These are phyloP conservation scores for Microdochium trichocladiopsis DNA, from an alignment of 2,329 filamentous ascomycete genomes.

Conservation along the genomic window DNA sequence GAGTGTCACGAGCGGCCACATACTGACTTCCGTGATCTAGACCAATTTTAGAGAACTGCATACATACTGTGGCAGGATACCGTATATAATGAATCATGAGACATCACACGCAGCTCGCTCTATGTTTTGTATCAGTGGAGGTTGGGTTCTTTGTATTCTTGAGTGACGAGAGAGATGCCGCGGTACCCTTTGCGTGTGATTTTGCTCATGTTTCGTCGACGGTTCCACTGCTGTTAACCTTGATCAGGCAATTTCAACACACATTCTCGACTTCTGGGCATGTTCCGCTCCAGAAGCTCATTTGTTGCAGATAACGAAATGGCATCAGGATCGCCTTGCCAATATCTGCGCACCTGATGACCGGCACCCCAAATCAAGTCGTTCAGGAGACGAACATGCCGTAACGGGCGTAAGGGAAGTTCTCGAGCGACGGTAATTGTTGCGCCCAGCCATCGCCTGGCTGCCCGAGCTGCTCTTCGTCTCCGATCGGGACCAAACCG, in stretches of 20 bases:
- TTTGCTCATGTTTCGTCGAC: no score
- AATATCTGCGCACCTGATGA: no score
- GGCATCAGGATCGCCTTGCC: not conserved
- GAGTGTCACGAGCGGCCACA: not conserved
- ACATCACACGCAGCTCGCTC: not conserved
- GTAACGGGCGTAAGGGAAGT: slow-evolving; percentile 28
- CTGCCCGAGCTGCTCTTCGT: slow-evolving; percentile 23
- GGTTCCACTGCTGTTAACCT: no score
- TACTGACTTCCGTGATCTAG: slow-evolving; percentile 9
- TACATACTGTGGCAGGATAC: not conserved
- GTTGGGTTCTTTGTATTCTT: no score
- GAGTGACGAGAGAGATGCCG: no score
- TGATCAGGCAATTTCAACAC: no score
- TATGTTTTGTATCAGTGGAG: not conserved
- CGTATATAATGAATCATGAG: not conserved
- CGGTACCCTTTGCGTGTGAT: no score
- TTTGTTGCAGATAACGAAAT: no score
- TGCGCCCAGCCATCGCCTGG: slow-evolving; percentile 30
- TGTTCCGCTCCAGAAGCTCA: no score
- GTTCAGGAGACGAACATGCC: slow-evolving; percentile 13
- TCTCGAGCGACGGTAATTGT: slow-evolving; percentile 23
- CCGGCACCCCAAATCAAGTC: no score
- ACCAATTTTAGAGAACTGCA: slow-evolving; percentile 19
- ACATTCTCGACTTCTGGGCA: no score
- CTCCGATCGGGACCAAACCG: slow-evolving; percentile 15